Conservation (phyloP, 1,284 basidiomycete genomes). For the Pyrrhoderma lamaoense region DNA sequence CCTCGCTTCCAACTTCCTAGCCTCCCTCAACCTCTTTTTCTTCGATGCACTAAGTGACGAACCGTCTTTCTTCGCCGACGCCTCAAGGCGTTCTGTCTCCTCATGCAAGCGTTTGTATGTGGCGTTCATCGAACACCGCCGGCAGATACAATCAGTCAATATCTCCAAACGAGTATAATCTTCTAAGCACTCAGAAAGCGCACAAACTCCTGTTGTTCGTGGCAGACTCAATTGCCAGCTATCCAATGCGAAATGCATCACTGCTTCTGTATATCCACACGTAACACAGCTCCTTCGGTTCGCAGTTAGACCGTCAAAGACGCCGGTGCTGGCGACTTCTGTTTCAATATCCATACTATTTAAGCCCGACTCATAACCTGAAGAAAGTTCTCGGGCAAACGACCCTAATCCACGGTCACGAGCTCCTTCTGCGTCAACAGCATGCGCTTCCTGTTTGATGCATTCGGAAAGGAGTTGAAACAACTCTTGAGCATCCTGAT, state of each 20-base stretch:
- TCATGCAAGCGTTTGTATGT: conserved; percentile 53
- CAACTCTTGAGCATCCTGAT: conserved; percentile 95
- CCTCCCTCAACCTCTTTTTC: conserved; percentile 67
- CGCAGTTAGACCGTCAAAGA: conserved; percentile 79
- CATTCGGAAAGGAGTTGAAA: conserved; percentile 86
- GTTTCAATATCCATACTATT: conserved; percentile 15
- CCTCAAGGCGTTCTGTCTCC: conserved; percentile 39
- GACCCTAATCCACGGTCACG: conserved; percentile 63
- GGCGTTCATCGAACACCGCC: conserved; percentile 70
- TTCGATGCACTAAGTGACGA: conserved; percentile 35
- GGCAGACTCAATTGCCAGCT: conserved; percentile 76
- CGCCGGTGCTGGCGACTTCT: conserved; percentile 48
- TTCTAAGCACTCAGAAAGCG: conserved; percentile 64
- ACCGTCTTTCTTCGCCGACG: background rate
- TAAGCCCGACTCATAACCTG: background rate
- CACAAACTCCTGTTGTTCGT: conserved; percentile 47
- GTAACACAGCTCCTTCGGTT: conserved; percentile 74
- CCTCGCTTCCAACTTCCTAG: conserved; percentile 50
- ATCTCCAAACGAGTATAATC: conserved; percentile 81
- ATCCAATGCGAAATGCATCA: conserved; percentile 81
- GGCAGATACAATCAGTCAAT: conserved; percentile 77
- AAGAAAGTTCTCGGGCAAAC: conserved; percentile 22
- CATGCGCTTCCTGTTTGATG: conserved; percentile 69
- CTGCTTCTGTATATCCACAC: conserved; percentile 84
- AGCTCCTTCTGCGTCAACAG: conserved; percentile 56